Percentiles rank a stretch among this genome's conserved stretches.
phyloP scores from a whole-genome alignment of 305 asterid species.

The Plantago coronopus region DNA sequence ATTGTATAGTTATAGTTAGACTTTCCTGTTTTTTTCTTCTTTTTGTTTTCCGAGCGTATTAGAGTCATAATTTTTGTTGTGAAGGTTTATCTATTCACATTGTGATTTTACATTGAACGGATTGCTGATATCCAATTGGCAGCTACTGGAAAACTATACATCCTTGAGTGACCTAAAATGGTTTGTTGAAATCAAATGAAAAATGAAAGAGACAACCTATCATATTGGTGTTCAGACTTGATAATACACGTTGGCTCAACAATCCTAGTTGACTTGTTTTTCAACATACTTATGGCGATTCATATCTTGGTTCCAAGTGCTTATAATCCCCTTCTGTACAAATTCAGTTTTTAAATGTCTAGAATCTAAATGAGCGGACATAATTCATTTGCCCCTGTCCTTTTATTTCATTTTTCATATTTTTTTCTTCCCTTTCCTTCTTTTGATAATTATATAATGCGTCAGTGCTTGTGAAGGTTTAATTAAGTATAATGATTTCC shows the following conservation, averaged over 20 bases:
- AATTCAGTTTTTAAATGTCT: not conserved
- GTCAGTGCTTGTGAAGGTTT: slow-evolving; percentile 7
- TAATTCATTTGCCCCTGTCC: not conserved
- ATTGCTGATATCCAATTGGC: slow-evolving; percentile 8
- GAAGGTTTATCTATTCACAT: not conserved
- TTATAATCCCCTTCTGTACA: not conserved
- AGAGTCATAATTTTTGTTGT: too few species aligned
- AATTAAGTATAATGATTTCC: slow-evolving; percentile 17
- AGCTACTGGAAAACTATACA: slow-evolving; percentile 2
- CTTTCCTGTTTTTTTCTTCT: not conserved
- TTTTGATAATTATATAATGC: not conserved
- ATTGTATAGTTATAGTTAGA: not conserved
- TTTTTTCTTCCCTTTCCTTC: not conserved
- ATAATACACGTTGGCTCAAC: not conserved
- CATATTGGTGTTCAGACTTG: not conserved
- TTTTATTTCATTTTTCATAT: not conserved
- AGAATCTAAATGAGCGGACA: not conserved
- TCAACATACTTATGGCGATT: not conserved
- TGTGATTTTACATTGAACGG: not conserved
- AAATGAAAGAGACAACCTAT: not conserved
- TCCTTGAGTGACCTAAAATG: slow-evolving; percentile 1
- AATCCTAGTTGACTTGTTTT: not conserved
- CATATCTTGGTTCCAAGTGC: not conserved
- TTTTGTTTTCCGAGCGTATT: too few species aligned
- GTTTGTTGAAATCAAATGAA: not conserved